Evolutionary conservation across 2,329 filamentous ascomycete species (phyloP), one percentile per base, ranked within the genome.

Genomic region (Harringtonia lauricola): DNA sequence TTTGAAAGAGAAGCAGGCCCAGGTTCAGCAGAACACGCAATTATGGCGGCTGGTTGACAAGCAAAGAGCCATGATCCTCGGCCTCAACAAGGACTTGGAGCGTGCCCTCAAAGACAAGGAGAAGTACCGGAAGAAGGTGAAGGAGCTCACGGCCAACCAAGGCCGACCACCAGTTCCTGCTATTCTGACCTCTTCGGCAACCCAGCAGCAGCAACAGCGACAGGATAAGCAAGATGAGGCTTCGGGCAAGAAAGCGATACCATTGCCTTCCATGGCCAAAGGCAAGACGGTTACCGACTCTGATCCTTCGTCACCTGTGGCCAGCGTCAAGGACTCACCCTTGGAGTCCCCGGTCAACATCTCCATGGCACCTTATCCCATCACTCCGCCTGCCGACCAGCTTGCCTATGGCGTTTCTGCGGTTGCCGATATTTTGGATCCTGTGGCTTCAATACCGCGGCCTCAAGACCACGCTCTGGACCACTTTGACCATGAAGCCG

Each of bases 41-140:
- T 66, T 98, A 55, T 98, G 92, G 92, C 82, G 88, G 41, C 67
- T 98, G 38, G 88, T 98, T 40, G 90, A 96, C 61, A 96, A 98
- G 66, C 92, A 98, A 62, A 76, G 90, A 49, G 80, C 87, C 15
- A 89, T 98, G 80, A 88, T 98, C 43, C 64, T 95, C 18, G 90
- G 89, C 8, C 71, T 98, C 49, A 95, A 96, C 58, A 94, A 92
- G 61, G 92, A 98, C 59, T 68, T 98, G 13, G 90, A 96, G 62
- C 79, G 86, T 42, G 81, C 89, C 1, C 63, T 95, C 51, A 94
- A 94, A 59, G 92, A 96, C 53, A 95, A 95, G 63, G 90, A 96
- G 52, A 83, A 83, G 54, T 96, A 96, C 59, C 80, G 86, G 54
- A 89, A 83, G 61, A 95, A 92, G 62, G 60, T 94, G 36, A 95